Evolutionary conservation across 2,329 filamentous ascomycete species (phyloP), one percentile per base, ranked within the genome.

Genomic region (Colletotrichum caudatum): DNA sequence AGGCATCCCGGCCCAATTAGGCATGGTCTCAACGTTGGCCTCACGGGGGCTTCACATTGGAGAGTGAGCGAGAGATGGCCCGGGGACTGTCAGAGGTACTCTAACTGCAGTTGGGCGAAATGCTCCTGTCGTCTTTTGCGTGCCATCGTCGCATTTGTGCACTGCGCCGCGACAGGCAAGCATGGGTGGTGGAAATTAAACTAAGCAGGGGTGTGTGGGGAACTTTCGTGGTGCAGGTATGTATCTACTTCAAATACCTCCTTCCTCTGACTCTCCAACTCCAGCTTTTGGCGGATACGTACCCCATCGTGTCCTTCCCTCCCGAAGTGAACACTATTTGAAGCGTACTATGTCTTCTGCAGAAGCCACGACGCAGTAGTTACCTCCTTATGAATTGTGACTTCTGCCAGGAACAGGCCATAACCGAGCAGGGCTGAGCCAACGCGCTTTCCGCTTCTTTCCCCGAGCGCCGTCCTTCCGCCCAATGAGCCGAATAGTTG

Each of bases 341-440:
- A 57, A 63, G 64, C 64, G 5, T 29, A 29, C 29, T 29, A 29
- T 44, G 44, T 50, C 20, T 6, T 37, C 59, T 61, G 14, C 59
- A 51, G n/a, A 14, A 57, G 44, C 59, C 66, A 64, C 60, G 35
- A 26, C 26, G 39, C 66, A 41, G 54, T 50, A 9, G 18, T 18
- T 44, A 7, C 16, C 16, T n/a, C 35, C 35, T 37, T 6, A 35
- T 14, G 18, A 16, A 65, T n/a, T 46, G 56, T 16, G 60, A 48
- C 56, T 60, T 66, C 60, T 39, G 12, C 37, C 48, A 23, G 56
- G 9, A 37, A 61, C 54, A 61, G 48, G 56, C 46, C 39, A 50
- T 59, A 64, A 44, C 65, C 65, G 54, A 72, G 60, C 69, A 72
- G 59, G 69, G 69, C 69, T 72, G 69, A 72, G 69, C 69, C 65